Evolutionary conservation across 192 early-diverging fungal species (phyloP).

Genomic region (Entomortierella beljakovae): DNA sequence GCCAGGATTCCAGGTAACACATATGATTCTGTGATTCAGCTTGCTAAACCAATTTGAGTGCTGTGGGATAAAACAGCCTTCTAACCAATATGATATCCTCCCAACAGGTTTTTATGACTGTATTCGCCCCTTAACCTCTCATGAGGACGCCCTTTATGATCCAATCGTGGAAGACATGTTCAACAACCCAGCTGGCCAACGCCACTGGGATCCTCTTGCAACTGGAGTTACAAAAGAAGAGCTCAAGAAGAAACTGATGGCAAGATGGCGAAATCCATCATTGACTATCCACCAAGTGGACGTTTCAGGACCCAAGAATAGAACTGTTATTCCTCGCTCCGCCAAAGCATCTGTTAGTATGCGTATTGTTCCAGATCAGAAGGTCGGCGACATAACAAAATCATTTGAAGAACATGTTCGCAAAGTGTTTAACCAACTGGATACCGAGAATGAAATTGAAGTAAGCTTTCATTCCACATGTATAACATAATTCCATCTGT

Average conservation of each 20-base stretch:
- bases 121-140: conserved; percentile 63
- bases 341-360: conserved; percentile 78
- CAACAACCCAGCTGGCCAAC: conserved; percentile 32
- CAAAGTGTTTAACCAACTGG: conserved; percentile 59
- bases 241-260: conserved; percentile 71
- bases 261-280: conserved; percentile 79
- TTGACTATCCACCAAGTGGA: conserved; percentile 82
- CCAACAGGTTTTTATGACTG: conserved; percentile 70
- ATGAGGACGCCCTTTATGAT: conserved; percentile 71
- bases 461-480: no score
- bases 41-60: no score
- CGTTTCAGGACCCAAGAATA: conserved; percentile 76
- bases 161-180: conserved; percentile 63
- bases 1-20: conserved; percentile 70
- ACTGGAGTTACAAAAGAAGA: conserved; percentile 54
- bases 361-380: conserved; percentile 82
- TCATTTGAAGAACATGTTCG: conserved; percentile 69
- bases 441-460: conserved; percentile 60
- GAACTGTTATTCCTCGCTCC: conserved; percentile 75
- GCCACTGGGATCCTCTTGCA: conserved; percentile 22
- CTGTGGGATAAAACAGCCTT: no score
- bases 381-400: conserved; percentile 67
- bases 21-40: neutral
- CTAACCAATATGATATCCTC: neutral
- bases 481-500: no score